phyloP scores from a whole-genome alignment of 495 filamentous ascomycete species.

The Aspergillus bridgeri region DNA sequence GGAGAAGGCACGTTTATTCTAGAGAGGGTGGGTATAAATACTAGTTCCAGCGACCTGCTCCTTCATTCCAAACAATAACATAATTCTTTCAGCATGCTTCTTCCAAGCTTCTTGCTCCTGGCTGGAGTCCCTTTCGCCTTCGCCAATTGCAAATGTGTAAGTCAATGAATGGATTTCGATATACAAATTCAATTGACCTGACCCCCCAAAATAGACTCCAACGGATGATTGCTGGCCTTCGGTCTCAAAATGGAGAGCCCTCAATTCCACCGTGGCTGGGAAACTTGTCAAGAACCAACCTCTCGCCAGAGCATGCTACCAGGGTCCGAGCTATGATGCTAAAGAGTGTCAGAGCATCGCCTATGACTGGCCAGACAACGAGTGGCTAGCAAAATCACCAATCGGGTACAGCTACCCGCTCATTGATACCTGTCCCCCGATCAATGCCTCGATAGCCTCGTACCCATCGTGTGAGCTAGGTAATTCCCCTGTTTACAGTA shows the following conservation, averaged over 20 bases:
- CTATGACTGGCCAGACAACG: constrained; percentile 15
- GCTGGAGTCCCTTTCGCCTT: constrained; percentile 4
- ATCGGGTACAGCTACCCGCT: constrained; percentile 1
- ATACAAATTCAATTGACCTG: neutral
- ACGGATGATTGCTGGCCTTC: constrained; percentile 42
- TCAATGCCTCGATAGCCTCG: constrained; percentile 14
- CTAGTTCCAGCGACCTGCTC: too few relatives aligned
- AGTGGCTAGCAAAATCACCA: neutral
- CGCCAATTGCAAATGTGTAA: constrained; percentile 12
- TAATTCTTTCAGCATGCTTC: too few relatives aligned
- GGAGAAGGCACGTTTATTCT: too few relatives aligned
- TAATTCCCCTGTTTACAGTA: constrained; percentile 48
- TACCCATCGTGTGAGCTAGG: constrained; percentile 49
- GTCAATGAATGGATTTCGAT: neutral
- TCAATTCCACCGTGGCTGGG: constrained; percentile 39
- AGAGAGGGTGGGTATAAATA: too few relatives aligned
- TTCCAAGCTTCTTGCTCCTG: neutral
- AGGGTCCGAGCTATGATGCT: constrained; percentile 22
- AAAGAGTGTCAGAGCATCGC: constrained; percentile 20
- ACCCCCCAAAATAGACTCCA: neutral
- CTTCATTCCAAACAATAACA: too few relatives aligned
- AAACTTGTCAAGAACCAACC: constrained; percentile 37
- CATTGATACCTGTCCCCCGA: neutral
- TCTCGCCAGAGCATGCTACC: constrained; percentile 39
- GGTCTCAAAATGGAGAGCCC: constrained; percentile 25